Evolutionary conservation across 2,329 filamentous ascomycete species (phyloP), one percentile per base, ranked within the genome.

Genomic region (Apiospora hydei): DNA sequence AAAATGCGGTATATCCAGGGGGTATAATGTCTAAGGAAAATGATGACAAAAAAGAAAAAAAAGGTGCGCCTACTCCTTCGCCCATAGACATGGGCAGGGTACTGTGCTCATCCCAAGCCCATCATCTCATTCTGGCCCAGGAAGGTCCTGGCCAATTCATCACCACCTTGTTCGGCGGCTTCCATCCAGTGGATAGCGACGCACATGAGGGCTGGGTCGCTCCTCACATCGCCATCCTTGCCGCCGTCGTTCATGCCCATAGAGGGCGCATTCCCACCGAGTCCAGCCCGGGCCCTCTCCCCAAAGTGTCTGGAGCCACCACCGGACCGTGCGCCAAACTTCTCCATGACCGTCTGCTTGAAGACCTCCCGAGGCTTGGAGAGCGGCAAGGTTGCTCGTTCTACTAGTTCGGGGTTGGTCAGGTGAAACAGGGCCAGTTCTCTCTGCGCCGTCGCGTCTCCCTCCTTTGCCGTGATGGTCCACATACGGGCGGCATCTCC

Each of bases 131-230:
- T 85, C 83, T 97, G 94, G 75, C 92, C 88, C 81, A 98, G 84
- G 83, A 96, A 95, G 80, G 92, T 93, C 80, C 90, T 92, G 26
- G 96, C 96, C 76, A 97, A 85, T 78, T 93, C 89, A 80, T 98
- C 96, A 0, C 95, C 95, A n/a, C 95, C 95, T 71, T 89, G 88
- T 77, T 94, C 93, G 49, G 94, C 95, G 75, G 94, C 87, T 84
- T 96, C 94, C 95, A 98, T 98, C 95, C 96, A 98, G 85, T 98
- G 96, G 82, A 97, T 91, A 13, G 96, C 96, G 72, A 98, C 90
- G 78, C 95, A 98, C 93, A 98, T 96, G 57, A 95, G 91, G 70
- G 92, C 92, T 1, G 94, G 94, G 80, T 98, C 94, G 73, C 92
- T 95, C 76, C 94, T 82, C 47, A 89, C 86, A 72, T 89, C 84